A percentile compares a stretch with the other conserved stretches of the same genome.
phyloP scores from a whole-genome alignment of 352 stramenopile genomes.

The Globisporangium echinulatum region DNA sequence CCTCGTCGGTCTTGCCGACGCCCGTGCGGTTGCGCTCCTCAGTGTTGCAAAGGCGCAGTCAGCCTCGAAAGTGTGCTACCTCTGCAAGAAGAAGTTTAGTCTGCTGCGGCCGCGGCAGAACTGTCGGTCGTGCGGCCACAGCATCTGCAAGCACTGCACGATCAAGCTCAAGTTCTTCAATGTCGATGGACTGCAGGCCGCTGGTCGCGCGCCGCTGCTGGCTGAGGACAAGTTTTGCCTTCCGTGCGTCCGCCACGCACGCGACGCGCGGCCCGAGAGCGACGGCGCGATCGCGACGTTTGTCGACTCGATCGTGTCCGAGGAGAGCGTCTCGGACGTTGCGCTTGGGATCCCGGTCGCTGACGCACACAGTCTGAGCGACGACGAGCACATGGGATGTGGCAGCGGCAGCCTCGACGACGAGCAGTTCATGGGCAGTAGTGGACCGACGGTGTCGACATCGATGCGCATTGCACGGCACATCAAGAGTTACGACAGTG shows the following conservation, averaged over 20 bases:
- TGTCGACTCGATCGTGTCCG: conserved; percentile 11
- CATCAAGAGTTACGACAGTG: no score
- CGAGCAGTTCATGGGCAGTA: neutral
- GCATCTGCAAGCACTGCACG: conserved; percentile 10
- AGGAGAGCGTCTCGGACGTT: conserved; percentile 6
- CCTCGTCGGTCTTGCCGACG: conserved; percentile 8
- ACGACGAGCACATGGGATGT: no score
- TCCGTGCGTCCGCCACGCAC: conserved; percentile 9
- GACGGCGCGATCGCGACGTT: conserved; percentile 4
- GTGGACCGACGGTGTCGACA: neutral
- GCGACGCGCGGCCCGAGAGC: conserved; percentile 6
- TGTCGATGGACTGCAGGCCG: neutral
- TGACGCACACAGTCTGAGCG: conserved; percentile 3
- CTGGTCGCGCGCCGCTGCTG: neutral
- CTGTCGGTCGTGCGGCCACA: conserved; percentile 8
- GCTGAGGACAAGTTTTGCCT: conserved; percentile 12
- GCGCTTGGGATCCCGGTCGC: conserved; percentile 2
- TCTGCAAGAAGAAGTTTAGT: conserved; percentile 13
- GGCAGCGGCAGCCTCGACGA: conserved; percentile 1
- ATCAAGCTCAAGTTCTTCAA: conserved; percentile 13
- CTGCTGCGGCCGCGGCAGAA: conserved; percentile 2
- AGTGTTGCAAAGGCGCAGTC: neutral
- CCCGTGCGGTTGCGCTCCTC: conserved; percentile 4
- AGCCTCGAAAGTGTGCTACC: conserved; percentile 6
- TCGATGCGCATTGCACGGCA: neutral